Evolutionary conservation across 495 filamentous ascomycete genomes (phyloP).

Genomic region (Stereocaulon alpinum): DNA sequence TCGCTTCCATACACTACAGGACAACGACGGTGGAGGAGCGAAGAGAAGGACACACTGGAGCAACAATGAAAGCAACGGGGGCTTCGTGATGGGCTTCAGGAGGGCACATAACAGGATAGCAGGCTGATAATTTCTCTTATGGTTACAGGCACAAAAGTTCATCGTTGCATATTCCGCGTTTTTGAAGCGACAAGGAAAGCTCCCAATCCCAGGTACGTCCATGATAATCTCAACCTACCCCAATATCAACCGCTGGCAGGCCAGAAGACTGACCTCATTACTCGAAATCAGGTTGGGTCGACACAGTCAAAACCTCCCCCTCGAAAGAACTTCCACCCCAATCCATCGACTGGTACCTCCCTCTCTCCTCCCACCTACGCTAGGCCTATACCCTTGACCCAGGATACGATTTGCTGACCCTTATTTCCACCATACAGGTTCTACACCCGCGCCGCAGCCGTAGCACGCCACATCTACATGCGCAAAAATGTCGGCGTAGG

Average conservation of each 20-base stretch:
- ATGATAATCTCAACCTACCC: neutral
- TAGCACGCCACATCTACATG: slow-evolving; percentile 97
- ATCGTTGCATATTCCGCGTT: slow-evolving; percentile 90
- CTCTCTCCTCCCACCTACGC: neutral
- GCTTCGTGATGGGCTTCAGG: neutral
- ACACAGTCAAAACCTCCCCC: slow-evolving; percentile 95
- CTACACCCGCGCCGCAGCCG: slow-evolving; percentile 92
- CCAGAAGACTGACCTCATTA: slow-evolving; percentile 6
- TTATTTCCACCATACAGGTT: slow-evolving; percentile 42
- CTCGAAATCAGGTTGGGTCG: slow-evolving; percentile 70
- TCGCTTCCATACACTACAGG: slow-evolving; percentile 28
- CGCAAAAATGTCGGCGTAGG: slow-evolving; percentile 97
- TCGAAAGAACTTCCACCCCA: slow-evolving; percentile 96
- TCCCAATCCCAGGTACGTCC: slow-evolving; percentile 76
- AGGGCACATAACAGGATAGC: slow-evolving; percentile 21
- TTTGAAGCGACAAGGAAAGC: slow-evolving; percentile 98
- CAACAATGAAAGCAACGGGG: neutral
- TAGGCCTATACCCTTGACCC: slow-evolving; percentile 12
- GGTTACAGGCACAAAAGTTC: slow-evolving; percentile 76
- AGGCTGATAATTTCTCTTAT: neutral
- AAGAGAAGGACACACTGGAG: neutral
- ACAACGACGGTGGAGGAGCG: neutral
- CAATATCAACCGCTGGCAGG: neutral
- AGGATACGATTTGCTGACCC: neutral
- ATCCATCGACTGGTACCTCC: slow-evolving; percentile 75